A percentile compares a stretch with the other conserved stretches of the same genome.
Evolutionary conservation across 2,329 filamentous ascomycete species (phyloP).

Genomic region (Aspergillus quadrilineatus): DNA sequence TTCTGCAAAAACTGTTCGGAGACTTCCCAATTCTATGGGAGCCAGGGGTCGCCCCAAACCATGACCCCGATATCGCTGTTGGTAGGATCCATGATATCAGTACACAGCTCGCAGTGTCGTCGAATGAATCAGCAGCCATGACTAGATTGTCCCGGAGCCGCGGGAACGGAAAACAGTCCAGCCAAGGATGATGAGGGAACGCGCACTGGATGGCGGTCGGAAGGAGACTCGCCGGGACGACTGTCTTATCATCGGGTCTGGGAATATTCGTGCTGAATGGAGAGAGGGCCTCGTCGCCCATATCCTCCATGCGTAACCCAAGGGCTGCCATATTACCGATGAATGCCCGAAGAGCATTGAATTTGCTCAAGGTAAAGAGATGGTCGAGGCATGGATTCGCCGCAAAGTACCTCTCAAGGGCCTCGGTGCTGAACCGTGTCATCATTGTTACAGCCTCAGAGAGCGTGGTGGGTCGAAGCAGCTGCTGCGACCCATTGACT

Average conservation of each 20-base stretch:
- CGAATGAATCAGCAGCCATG: not conserved
- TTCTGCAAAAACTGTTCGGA: constrained; percentile 24
- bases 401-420: not conserved
- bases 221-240: constrained; percentile 1
- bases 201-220: constrained; percentile 1
- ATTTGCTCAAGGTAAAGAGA: constrained; percentile 5
- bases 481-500: not conserved
- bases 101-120: constrained; percentile 12
- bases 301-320: not conserved
- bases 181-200: constrained; percentile 8
- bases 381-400: constrained; percentile 10
- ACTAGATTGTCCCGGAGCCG: constrained; percentile 8
- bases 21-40: constrained; percentile 24
- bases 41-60: constrained; percentile 25
- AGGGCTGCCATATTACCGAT: constrained; percentile 1
- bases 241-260: not conserved
- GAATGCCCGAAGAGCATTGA: constrained; percentile 10
- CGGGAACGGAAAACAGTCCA: constrained; percentile 12
- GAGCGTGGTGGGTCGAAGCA: not conserved
- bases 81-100: constrained; percentile 11
- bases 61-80: constrained; percentile 18
- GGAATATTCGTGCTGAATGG: not conserved
- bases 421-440: not conserved
- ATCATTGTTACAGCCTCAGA: not conserved
- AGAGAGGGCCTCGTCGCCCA: constrained; percentile 6